phyloP scores from a whole-genome alignment of 2,329 filamentous ascomycete genomes.

The Fusarium penzigii region DNA sequence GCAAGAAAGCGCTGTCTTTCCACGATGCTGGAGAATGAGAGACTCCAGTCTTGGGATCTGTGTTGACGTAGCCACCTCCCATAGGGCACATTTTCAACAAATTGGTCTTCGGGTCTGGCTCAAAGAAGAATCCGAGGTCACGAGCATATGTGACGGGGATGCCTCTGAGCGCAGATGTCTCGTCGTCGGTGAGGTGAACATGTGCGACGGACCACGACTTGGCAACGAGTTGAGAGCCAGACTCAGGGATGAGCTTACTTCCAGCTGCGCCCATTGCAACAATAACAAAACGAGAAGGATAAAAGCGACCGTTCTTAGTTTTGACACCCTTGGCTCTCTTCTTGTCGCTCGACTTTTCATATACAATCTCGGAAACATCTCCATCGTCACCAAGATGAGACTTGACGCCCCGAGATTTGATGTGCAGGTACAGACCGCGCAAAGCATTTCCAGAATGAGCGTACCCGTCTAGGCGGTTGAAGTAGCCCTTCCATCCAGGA shows the following conservation, averaged over 20 bases:
- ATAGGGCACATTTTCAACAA: slow-evolving; percentile 62
- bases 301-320: slow-evolving; percentile 13
- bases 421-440: slow-evolving; percentile 45
- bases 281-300: slow-evolving; percentile 43
- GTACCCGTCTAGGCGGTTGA: slow-evolving; percentile 59
- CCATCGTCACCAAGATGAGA: slow-evolving; percentile 30
- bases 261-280: slow-evolving; percentile 54
- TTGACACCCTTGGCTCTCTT: slow-evolving; percentile 16
- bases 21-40: slow-evolving; percentile 39
- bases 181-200: slow-evolving; percentile 55
- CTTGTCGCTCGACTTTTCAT: slow-evolving; percentile 12
- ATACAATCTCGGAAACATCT: slow-evolving; percentile 26
- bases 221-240: slow-evolving; percentile 53
- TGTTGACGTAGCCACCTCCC: slow-evolving; percentile 58
- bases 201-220: slow-evolving; percentile 62
- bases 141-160: slow-evolving; percentile 63
- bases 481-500: slow-evolving; percentile 55
- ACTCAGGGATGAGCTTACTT: slow-evolving; percentile 47
- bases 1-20: slow-evolving; percentile 49
- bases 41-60: slow-evolving; percentile 28
- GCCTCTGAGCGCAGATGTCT: slow-evolving; percentile 53
- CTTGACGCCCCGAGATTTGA: slow-evolving; percentile 29
- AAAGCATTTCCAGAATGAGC: slow-evolving; percentile 56
- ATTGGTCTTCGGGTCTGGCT: slow-evolving; percentile 59
- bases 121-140: slow-evolving; percentile 66